Evolutionary conservation across 306 rosid genomes (phyloP), one percentile per base, ranked within the genome.

Genomic region (Luffa acutangula): DNA sequence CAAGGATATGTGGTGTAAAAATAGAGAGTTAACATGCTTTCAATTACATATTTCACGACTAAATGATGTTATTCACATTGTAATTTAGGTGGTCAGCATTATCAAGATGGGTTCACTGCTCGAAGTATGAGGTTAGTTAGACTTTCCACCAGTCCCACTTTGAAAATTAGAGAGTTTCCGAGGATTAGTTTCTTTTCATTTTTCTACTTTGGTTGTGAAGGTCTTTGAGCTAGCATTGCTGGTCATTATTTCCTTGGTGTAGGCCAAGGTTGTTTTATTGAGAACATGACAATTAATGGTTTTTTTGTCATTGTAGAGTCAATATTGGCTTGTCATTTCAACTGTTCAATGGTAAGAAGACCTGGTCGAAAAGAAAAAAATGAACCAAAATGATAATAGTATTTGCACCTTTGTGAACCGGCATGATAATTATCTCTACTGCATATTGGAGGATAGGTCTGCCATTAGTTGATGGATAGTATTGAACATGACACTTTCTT

Each of bases 21-120:
- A 71, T 46, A 72, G 76, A 49, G 63, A 20, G 15, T 45, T 75
- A 51, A 56, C 76, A 62, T 81, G 62, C 76, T 39, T 66, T 85
- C 57, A 75, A 25, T 63, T 73, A 66, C 69, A 65, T 72, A 48
- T 51, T 41, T 78, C 75, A 56, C 71, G 45, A 49, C 82, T 77
- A 53, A 75, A 79, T 51, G 69, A 77, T 79, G 75, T 58, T 67
- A 72, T 80, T 86, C 43, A 49, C 66, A 37, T 83, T 65, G 81
- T 69, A 71, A 77, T 82, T 64, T 81, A 94, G 98, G 86, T 94
- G 98, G 97, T 42, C 91, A 25, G 76, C 97, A 62, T 51, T 94
- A 79, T 85, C 97, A 85, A 89, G 98, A 88, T 92, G 91, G 98
- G 93, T 86, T 81, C 90, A 92, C 84, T 94, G 98, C 86, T 92